Base-by-base conservation (phyloP, 1,284 basidiomycete species). In the Ceratobasidium sp. region DNA sequence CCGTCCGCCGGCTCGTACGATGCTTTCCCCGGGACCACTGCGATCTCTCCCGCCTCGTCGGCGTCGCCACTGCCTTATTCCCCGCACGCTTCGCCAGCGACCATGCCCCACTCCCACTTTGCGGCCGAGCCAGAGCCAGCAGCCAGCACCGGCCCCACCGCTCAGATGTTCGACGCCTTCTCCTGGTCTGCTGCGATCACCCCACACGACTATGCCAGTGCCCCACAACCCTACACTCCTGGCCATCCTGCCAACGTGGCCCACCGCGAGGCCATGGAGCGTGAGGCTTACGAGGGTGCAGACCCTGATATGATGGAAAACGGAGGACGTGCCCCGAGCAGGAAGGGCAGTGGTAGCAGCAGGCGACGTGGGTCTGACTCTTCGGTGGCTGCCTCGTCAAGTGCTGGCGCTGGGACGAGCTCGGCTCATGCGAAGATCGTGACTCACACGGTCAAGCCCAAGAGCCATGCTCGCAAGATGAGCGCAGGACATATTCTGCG, bases 401-500 rank as follows among this genome's bases (percentile, higher is more conserved):
- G 7, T 23, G 23, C 32, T 30, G 54, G 32, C n/a, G 49, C 43
- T 2, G 66, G 66, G 41, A 69, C 66, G 26, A 69, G 66, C 66
- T 23, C 26, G 1, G 66, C 52, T 16, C 66, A 69, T 49, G 66
- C 66, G 38, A 35, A 41, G 35, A 43, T 30, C 18, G 66, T 69
- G 11, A 58, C 43, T 16, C 26, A 23, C 14, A 43, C 66, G 5
- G 54, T 58, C 43, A 69, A 69, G 54, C 66, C 66, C 43, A 69
- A 69, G 41, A 69, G 66, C 66, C 66, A 69, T 46, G 66, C 66
- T 21, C 66, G 66, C 54, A 69, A 69, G 66, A 69, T 69, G 66
- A 69, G 66, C 43, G 66, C 52, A 28, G 66, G 66, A 30, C 66
- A 69, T 26, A 58, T 69, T 38, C 43, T 69, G 43, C 66, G 66